phyloP scores from a whole-genome alignment of 2,329 filamentous ascomycete species.

The Colletotrichum kahawae region DNA sequence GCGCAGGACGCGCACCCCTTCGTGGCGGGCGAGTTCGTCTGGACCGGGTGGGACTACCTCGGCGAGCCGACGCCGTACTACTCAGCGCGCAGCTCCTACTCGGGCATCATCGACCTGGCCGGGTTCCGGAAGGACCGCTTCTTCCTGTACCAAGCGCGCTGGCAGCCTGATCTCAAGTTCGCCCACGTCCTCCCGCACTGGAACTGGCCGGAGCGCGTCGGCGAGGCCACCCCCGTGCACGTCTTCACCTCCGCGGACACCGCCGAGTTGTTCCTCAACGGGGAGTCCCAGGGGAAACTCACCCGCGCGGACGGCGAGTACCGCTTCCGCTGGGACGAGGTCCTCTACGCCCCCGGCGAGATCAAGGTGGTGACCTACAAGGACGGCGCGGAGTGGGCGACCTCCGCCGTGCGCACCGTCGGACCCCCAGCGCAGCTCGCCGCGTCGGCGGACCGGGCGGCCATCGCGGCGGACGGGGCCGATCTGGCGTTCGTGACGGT shows the following conservation, averaged over 20 bases:
- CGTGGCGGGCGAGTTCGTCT: slow-evolving; percentile 60
- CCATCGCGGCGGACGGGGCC: slow-evolving; percentile 43
- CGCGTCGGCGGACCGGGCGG: slow-evolving; percentile 43
- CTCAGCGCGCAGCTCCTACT: slow-evolving; percentile 55
- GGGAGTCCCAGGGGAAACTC: slow-evolving; percentile 46
- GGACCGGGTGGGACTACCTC: slow-evolving; percentile 56
- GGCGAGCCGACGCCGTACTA: slow-evolving; percentile 57
- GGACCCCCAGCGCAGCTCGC: slow-evolving; percentile 42
- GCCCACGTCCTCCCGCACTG: slow-evolving; percentile 62
- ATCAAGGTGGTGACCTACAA: slow-evolving; percentile 53
- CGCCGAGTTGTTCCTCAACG: slow-evolving; percentile 61
- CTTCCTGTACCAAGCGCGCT: slow-evolving; percentile 59
- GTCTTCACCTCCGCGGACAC: slow-evolving; percentile 57
- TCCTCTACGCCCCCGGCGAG: slow-evolving; percentile 52
- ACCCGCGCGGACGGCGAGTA: slow-evolving; percentile 42
- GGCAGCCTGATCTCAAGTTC: slow-evolving; percentile 50
- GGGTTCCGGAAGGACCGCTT: slow-evolving; percentile 63
- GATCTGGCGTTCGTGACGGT: slow-evolving; percentile 54
- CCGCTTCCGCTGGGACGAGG: slow-evolving; percentile 58
- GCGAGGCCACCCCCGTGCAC: slow-evolving; percentile 56
- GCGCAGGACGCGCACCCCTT: slow-evolving; percentile 52
- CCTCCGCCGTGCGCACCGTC: slow-evolving; percentile 43
- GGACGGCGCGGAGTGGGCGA: slow-evolving; percentile 51
- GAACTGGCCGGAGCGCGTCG: slow-evolving; percentile 55
- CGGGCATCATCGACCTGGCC: slow-evolving; percentile 61